Evolutionary conservation across 148 eudicot species (phyloP).

Genomic region (Cornus controversa): DNA sequence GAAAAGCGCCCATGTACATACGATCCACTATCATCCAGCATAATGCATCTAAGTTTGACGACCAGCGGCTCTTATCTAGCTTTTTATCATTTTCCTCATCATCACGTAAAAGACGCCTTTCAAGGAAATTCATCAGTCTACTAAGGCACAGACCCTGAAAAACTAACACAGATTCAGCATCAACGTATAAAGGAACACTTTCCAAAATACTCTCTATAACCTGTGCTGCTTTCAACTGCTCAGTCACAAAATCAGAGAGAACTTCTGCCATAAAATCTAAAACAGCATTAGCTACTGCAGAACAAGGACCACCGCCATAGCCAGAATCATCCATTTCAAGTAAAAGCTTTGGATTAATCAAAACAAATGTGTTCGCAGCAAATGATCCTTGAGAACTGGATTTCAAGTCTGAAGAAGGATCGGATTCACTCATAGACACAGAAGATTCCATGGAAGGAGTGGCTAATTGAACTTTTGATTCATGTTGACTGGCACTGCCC

Average conservation of each 20-base stretch:
- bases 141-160: constrained; percentile 96
- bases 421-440: constrained; percentile 50
- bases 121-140: constrained; percentile 93
- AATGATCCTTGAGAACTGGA: constrained; percentile 44
- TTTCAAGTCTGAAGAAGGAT: constrained; percentile 55
- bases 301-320: constrained; percentile 94
- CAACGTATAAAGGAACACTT: constrained; percentile 80
- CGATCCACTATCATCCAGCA: constrained; percentile 94
- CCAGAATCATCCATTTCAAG: constrained; percentile 88
- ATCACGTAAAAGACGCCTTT: constrained; percentile 93
- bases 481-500: constrained; percentile 43
- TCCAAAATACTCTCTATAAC: constrained; percentile 74
- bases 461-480: constrained; percentile 39
- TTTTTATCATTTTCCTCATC: constrained; percentile 90
- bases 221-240: constrained; percentile 84
- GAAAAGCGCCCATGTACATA: constrained; percentile 96
- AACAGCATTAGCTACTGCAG: constrained; percentile 93
- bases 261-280: constrained; percentile 90
- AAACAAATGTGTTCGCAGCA: constrained; percentile 42
- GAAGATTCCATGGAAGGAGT: constrained; percentile 63
- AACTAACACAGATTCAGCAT: constrained; percentile 77
- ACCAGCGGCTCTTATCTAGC: constrained; percentile 90
- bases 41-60: constrained; percentile 76
- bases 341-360: constrained; percentile 58
- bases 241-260: constrained; percentile 80